These are phyloP conservation scores for Primulina huaijiensis DNA, from an alignment of 257 asterid species.

Conservation along the genomic window DNA sequence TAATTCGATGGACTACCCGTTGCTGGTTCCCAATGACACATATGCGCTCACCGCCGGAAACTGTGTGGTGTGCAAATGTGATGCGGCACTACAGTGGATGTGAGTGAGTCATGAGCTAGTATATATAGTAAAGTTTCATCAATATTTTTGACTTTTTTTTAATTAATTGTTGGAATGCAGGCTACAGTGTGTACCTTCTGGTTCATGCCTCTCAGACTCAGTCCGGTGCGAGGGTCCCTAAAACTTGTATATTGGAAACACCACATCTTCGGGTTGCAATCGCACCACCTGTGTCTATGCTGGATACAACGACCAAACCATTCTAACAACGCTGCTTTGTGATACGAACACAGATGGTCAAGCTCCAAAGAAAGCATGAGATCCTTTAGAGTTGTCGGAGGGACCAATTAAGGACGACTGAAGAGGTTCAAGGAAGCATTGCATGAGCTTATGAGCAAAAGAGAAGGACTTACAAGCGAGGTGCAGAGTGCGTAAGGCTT, in stretches of 20 bases:
- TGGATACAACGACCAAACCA: constrained; percentile 46
- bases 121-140: no score
- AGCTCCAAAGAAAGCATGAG: no score
- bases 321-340: constrained; percentile 38
- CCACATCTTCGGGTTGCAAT: constrained; percentile 44
- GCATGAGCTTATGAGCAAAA: no score
- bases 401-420: no score
- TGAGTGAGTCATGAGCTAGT: constrained; percentile 28
- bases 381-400: no score
- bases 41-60: constrained; percentile 63
- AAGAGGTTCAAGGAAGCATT: no score
- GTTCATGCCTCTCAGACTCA: constrained; percentile 37
- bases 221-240: constrained; percentile 49
- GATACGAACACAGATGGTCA: no score
- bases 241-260: constrained; percentile 46
- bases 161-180: constrained; percentile 25
- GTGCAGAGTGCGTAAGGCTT: no score
- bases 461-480: no score
- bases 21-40: constrained; percentile 61
- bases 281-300: constrained; percentile 58
- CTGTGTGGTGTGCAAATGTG: constrained; percentile 70
- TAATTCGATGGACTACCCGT: constrained; percentile 58
- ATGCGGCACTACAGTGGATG: constrained; percentile 61
- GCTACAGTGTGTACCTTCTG: constrained; percentile 58
- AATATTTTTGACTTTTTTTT: no score